Evolutionary conservation across 176 grass and related monocot genomes (phyloP).

Genomic region (Triticum turgidum): DNA sequence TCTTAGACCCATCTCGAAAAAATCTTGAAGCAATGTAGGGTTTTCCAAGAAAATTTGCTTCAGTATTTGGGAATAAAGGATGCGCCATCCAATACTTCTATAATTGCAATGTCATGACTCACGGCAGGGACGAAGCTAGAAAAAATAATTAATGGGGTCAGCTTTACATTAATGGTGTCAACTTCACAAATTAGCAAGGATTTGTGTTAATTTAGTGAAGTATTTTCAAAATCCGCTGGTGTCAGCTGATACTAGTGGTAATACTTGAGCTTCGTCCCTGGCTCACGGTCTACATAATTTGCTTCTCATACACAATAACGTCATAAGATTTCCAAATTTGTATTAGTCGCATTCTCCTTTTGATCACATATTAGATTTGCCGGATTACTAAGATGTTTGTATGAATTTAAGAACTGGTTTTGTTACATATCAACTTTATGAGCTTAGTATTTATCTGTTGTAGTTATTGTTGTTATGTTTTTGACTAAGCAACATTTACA

Average conservation of each 20-base stretch:
- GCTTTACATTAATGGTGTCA: too few species aligned
- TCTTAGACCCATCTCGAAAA: background rate
- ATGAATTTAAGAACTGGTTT: background rate
- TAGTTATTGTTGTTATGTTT: slow-evolving; percentile 15
- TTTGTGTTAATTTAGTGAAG: too few species aligned
- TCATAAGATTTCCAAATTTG: background rate
- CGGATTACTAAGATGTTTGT: background rate
- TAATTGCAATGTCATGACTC: background rate
- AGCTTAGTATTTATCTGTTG: background rate
- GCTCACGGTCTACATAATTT: background rate
- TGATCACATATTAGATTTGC: background rate
- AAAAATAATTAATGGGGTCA: too few species aligned
- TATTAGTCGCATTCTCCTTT: background rate
- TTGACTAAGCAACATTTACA: slow-evolving; percentile 1
- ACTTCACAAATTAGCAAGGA: too few species aligned
- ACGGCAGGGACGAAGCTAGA: too few species aligned
- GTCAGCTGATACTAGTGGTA: too few species aligned
- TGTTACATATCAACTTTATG: background rate
- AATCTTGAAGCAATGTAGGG: background rate
- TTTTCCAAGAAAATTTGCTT: too few species aligned
- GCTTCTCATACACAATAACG: background rate
- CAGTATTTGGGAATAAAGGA: background rate
- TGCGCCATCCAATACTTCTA: background rate
- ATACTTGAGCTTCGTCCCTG: too few species aligned
- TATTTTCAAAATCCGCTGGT: too few species aligned